Evolutionary conservation across 139 green algal genomes (phyloP).

Genomic region (Chloropicon primus): DNA sequence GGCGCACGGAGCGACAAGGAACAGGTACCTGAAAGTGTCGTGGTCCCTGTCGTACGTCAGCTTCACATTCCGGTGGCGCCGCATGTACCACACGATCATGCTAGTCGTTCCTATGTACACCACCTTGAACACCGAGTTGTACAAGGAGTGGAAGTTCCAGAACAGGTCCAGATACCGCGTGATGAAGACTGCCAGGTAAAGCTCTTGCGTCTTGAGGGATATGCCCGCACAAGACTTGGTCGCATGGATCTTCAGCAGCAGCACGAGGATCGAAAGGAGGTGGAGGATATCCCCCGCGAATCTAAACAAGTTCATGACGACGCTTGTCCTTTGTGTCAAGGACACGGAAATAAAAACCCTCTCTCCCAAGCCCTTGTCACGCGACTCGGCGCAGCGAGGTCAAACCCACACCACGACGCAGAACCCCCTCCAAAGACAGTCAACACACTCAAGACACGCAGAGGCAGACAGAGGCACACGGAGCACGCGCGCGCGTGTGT

Average conservation of each 20-base stretch:
- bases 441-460: too few species aligned
- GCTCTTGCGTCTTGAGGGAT: slow-evolving; percentile 92
- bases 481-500: too few species aligned
- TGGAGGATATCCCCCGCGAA: slow-evolving; percentile 92
- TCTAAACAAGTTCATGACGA: slow-evolving; percentile 84
- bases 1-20: slow-evolving; percentile 63
- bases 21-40: slow-evolving; percentile 86
- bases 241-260: slow-evolving; percentile 90
- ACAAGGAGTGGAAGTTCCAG: slow-evolving; percentile 80
- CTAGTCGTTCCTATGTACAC: slow-evolving; percentile 73
- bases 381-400: too few species aligned
- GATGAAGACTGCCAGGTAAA: slow-evolving; percentile 91
- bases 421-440: too few species aligned
- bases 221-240: slow-evolving; percentile 88
- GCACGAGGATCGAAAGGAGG: slow-evolving; percentile 77
- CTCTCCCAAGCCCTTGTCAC: too few species aligned
- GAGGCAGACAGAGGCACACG: too few species aligned
- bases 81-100: slow-evolving; percentile 88
- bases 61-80: slow-evolving; percentile 60
- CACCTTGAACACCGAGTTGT: slow-evolving; percentile 96
- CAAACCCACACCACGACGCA: too few species aligned
- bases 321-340: neutral
- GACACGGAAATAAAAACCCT: too few species aligned
- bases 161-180: slow-evolving; percentile 95
- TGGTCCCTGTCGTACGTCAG: slow-evolving; percentile 91